Conservation (phyloP, 345 rosid genomes). For the Nephelium lappaceum region DNA sequence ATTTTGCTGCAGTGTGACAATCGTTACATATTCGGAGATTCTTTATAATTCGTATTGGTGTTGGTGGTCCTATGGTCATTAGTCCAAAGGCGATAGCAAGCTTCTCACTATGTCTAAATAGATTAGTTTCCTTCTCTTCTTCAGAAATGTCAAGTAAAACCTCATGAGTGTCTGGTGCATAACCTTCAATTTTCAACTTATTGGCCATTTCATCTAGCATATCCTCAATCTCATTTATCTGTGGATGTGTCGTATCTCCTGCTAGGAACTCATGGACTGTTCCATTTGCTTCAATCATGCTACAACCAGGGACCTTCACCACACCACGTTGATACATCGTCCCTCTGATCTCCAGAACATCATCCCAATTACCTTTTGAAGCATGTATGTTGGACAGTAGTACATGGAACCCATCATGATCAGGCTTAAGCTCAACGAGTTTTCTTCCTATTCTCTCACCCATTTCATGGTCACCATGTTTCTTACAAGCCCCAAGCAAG, state of each 20-base stretch:
- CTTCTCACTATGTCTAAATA: slow-evolving; percentile 56
- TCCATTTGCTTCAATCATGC: slow-evolving; percentile 59
- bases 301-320: slow-evolving; percentile 61
- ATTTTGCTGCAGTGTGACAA: slow-evolving; percentile 47
- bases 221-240: slow-evolving; percentile 38
- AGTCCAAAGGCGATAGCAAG: slow-evolving; percentile 61
- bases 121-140: slow-evolving; percentile 55
- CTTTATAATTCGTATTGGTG: slow-evolving; percentile 52
- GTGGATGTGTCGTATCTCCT: slow-evolving; percentile 50
- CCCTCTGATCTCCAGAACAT: slow-evolving; percentile 50
- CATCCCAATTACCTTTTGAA: slow-evolving; percentile 58
- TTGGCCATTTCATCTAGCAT: slow-evolving; percentile 50
- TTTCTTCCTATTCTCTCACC: slow-evolving; percentile 65
- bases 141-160: slow-evolving; percentile 55
- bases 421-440: slow-evolving; percentile 60
- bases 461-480: slow-evolving; percentile 46
- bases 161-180: slow-evolving; percentile 45
- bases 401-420: slow-evolving; percentile 63
- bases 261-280: slow-evolving; percentile 52
- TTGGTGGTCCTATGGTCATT: slow-evolving; percentile 35
- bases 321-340: slow-evolving; percentile 49
- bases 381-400: slow-evolving; percentile 62
- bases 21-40: slow-evolving; percentile 51
- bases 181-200: slow-evolving; percentile 46
- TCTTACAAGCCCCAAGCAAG: slow-evolving; percentile 64